Percentiles rank a stretch among this genome's conserved stretches.
phyloP scores from a whole-genome alignment of 352 stramenopile species.

The Phytophthora colocasiae region DNA sequence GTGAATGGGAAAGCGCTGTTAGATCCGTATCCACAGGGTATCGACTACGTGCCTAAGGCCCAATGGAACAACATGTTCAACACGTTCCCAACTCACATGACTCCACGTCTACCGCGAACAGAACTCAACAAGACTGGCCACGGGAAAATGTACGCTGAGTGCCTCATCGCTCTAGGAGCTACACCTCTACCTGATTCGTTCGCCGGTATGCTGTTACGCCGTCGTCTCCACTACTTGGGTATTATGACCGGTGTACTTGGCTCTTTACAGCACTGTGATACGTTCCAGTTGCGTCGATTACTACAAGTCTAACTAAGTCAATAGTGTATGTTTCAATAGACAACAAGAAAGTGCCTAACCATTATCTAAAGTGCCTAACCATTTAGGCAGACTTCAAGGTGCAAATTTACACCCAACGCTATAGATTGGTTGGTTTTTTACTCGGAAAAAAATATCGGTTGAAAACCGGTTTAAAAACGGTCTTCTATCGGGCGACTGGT shows the following conservation, averaged over 20 bases:
- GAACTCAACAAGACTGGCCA: slow-evolving; percentile 18
- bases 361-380: no score
- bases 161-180: slow-evolving; percentile 46
- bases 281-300: slow-evolving; percentile 23
- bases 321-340: slow-evolving; percentile 12
- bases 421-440: no score
- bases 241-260: slow-evolving; percentile 27
- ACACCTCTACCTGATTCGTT: slow-evolving; percentile 44
- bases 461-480: no score
- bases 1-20: slow-evolving; percentile 32
- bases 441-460: no score
- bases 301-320: slow-evolving; percentile 10
- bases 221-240: slow-evolving; percentile 45
- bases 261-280: slow-evolving; percentile 28
- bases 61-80: slow-evolving; percentile 53
- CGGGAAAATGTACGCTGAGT: slow-evolving; percentile 45
- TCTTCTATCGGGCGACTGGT: no score
- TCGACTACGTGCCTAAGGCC: slow-evolving; percentile 37
- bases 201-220: slow-evolving; percentile 37
- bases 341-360: no score
- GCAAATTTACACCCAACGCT: slow-evolving; percentile 6
- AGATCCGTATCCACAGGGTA: slow-evolving; percentile 31
- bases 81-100: slow-evolving; percentile 45
- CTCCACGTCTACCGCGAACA: slow-evolving; percentile 27
- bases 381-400: no score